Evolutionary conservation across 345 rosid species (phyloP), one percentile per base, ranked within the genome.

Genomic region (Gossypium longicalyx): DNA sequence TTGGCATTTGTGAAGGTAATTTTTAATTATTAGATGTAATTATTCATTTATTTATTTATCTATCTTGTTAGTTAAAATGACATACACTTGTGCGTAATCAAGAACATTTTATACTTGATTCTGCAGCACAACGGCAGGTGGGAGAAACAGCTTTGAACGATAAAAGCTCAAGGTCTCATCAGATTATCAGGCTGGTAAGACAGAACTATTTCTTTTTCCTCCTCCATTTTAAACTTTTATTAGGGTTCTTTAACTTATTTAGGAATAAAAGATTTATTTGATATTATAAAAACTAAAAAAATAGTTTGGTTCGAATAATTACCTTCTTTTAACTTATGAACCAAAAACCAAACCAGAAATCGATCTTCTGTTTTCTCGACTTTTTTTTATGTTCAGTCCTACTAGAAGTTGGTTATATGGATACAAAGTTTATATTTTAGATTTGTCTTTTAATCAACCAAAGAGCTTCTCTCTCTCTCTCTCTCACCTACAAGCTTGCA

Each of bases 101-200:
- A 43, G 59, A 52, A 19, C 27, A 48, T 73, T 67, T 76, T 76
- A 56, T 67, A 41, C 22, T 16, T 52, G 59, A 65, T 61, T 54
- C 68, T 78, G 80, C 93, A 94, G 98, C 92, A 63, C 97, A 94
- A 83, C 85, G 98, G 84, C 97, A 94, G 83, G 94, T 94, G 41
- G 97, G 98, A 71, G 97, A 94, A 87, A 94, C 98, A 64, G 82
- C 92, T 78, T 74, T 94, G 62, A 94, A 94, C 74, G 97, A 94
- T 77, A 88, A 91, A 78, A 94, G 97, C 85, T 94, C 98, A 72
- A 87, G 97, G 82, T 94, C 98, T 48, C 98, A 94, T 87, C 98
- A 92, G 85, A 94, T 94, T 76, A 91, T 92, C 77, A 84, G 97
- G 87, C 88, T 94, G 90, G 98, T 94, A 84, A 85, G 87, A 61